Base-by-base conservation (phyloP, 75 land plant species). In the Cunninghamia lanceolata region DNA sequence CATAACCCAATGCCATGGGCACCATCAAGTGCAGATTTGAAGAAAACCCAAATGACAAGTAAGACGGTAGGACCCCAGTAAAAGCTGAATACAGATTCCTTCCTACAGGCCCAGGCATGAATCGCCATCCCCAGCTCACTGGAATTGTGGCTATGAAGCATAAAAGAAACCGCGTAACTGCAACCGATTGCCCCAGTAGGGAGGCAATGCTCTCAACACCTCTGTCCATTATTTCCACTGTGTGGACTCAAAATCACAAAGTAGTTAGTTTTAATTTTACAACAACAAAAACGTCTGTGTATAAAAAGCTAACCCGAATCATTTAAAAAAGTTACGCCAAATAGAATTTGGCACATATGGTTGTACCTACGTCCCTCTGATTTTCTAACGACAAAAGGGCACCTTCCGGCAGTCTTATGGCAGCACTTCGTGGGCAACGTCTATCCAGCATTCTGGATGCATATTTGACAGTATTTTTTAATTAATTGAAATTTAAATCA, bases 111-210 rank as follows among this genome's bases (percentile, higher is more conserved):
- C 84, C 82, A 3, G 97, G 97, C 3, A 97, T 84, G 85, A 93
- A 25, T 28, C 98, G 90, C 83, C 93, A 88, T 13, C 90, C 59
- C 84, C 89, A 92, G 85, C 98, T 92, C 86, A 89, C 91, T 4
- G 98, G 99, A 36, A 98, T 93, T 7, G 99, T 94, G 36, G 93
- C 91, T 15, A 89, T 87, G 88, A 95, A 98, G 89, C 96, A 93
- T 46, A 98, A 84, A 11, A 98, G 91, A 88, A 98, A 98, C 8
- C 96, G 86, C 82, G 92, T 84, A 13, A 98, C 99, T n/a, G 99
- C 93, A 38, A 94, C 92, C 9, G 98, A 95, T 30, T 97, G 91
- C 28, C 99, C 99, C 87, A 98, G 86, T 77, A 90, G 88, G 16
- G 93, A 47, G 59, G 99, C 97, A 83, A 95, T 89, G n/a, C 86